Conservation (phyloP, 176 grass and related monocot species). For the Cenchrus americanus region DNA sequence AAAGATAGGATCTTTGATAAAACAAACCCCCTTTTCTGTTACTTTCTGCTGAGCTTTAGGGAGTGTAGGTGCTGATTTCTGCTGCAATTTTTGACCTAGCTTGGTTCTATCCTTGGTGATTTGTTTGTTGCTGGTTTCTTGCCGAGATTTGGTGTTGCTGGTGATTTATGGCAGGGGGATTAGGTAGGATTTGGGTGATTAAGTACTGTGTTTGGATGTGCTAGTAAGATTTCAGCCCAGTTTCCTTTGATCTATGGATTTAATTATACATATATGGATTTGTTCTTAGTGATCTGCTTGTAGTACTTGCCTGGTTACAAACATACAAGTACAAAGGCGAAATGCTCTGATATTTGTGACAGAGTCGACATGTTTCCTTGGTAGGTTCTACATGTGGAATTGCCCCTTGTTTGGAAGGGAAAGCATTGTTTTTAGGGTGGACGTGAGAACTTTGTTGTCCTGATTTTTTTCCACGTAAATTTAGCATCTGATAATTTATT, state of each 20-base stretch:
- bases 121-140: conserved; percentile 1
- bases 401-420: not conserved
- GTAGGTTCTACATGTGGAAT: not conserved
- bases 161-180: not conserved
- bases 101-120: not conserved
- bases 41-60: conserved; percentile 25
- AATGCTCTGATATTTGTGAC: conserved; percentile 14
- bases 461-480: not conserved
- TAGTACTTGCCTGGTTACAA: not conserved
- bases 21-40: conserved; percentile 10
- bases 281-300: conserved; percentile 23
- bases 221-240: not conserved
- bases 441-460: not conserved
- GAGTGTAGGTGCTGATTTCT: not conserved
- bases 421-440: not conserved
- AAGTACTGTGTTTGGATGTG: conserved; percentile 4
- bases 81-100: conserved; percentile 20
- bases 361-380: not conserved
- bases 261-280: not conserved
- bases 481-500: not conserved
- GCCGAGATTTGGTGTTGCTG: conserved; percentile 8
- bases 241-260: not conserved
- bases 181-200: conserved; percentile 3
- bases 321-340: not conserved
- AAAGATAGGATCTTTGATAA: conserved; percentile 29